Evolutionary conservation across 73 alveolate genomes (phyloP).

Genomic region (Paramecium tetraurelia): DNA sequence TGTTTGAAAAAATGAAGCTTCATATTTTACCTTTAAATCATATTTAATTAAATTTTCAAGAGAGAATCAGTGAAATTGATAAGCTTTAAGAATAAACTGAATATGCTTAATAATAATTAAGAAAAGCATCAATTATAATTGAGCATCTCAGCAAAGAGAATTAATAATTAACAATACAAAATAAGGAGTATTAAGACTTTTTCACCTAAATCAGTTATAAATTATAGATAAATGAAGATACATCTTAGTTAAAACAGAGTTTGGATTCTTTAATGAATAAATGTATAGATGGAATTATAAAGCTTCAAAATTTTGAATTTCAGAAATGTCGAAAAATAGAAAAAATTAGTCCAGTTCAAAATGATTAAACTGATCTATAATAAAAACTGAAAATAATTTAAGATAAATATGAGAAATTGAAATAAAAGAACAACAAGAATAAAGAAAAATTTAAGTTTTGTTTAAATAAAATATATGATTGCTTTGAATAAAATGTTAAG

Average conservation of each 20-base stretch:
- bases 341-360: neutral
- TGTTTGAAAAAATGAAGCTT: constrained; percentile 31
- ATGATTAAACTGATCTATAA: neutral
- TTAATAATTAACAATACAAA: neutral
- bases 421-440: neutral
- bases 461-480: neutral
- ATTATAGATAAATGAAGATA: neutral
- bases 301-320: neutral
- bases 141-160: neutral
- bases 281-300: neutral
- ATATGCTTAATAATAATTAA: neutral
- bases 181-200: neutral
- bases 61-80: constrained; percentile 10
- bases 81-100: neutral
- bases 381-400: neutral
- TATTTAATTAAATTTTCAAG: neutral
- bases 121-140: neutral
- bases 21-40: neutral
- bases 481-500: neutral
- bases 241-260: neutral
- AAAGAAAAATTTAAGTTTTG: neutral
- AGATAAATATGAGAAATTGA: neutral
- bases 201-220: neutral
- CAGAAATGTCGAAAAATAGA: neutral
- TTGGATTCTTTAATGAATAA: neutral